Percentiles rank a stretch among this genome's conserved stretches.
Evolutionary conservation across 192 early-diverging fungal genomes (phyloP).

Genomic region (Umbelopsis isabellina): DNA sequence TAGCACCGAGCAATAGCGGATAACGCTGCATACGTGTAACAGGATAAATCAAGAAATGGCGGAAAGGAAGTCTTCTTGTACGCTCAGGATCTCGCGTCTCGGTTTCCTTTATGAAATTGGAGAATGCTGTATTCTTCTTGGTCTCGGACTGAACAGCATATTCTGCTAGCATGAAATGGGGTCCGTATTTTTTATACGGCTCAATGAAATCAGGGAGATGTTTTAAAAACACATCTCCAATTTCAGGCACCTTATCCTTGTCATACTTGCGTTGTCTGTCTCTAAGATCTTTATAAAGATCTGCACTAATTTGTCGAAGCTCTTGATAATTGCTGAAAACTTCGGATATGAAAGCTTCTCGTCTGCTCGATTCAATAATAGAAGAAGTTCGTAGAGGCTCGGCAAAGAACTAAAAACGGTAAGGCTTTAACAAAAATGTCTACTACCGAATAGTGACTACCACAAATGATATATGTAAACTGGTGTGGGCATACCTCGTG

Average conservation of each 20-base stretch:
- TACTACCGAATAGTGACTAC: neutral
- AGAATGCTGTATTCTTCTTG: slow-evolving; percentile 64
- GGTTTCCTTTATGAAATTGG: slow-evolving; percentile 68
- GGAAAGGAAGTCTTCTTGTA: slow-evolving; percentile 29
- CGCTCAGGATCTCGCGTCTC: slow-evolving; percentile 25
- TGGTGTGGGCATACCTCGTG: slow-evolving; percentile 63
- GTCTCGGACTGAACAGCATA: slow-evolving; percentile 80
- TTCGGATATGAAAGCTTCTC: slow-evolving; percentile 72
- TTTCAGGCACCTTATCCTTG: slow-evolving; percentile 62
- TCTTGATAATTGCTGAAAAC: slow-evolving; percentile 72
- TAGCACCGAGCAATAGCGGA: slow-evolving; percentile 78
- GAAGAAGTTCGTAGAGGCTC: neutral
- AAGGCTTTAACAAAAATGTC: neutral
- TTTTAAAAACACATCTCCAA: slow-evolving; percentile 85
- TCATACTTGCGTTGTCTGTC: slow-evolving; percentile 57
- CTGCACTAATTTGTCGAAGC: slow-evolving; percentile 48
- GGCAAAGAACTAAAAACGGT: slow-evolving; percentile 23
- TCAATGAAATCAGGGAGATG: slow-evolving; percentile 70
- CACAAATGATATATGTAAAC: neutral
- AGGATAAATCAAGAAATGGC: slow-evolving; percentile 69
- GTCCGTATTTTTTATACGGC: slow-evolving; percentile 82
- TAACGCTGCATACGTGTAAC: slow-evolving; percentile 86
- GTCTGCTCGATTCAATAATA: slow-evolving; percentile 40
- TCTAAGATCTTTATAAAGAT: slow-evolving; percentile 61
- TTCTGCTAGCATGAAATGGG: slow-evolving; percentile 79